Evolutionary conservation across 176 grass and related monocot genomes (phyloP), one percentile per base, ranked within the genome.

Genomic region (Poa annua): DNA sequence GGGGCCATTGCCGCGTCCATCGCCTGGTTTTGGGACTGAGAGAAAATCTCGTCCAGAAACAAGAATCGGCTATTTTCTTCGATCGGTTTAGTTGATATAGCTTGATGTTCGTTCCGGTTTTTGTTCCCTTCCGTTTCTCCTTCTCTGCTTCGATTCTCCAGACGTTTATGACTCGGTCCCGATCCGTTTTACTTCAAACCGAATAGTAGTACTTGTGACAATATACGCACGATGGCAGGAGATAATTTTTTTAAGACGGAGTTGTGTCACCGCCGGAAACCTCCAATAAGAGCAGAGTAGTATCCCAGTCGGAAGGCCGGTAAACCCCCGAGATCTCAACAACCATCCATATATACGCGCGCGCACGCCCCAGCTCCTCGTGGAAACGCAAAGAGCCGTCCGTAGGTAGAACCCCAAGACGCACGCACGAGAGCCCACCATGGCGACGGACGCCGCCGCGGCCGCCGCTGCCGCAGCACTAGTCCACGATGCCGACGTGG

Each of bases 361-460:
- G 65, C 74, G 32, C 63, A 29, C 26, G 17, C 24, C 51, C 51
- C 3, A 14, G 7, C 22, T 17, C 14, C 52, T 22, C 17, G 75
- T 59, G 34, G 12, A 59, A 39, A 14, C 35, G 34, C 75, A 60
- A 25, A 77, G 7, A 60, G 20, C 45, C 20, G 5, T 3, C 4
- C 68, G 24, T n/a, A 32, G 5, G 24, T 29, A 14, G 59, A 0
- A 4, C 24, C n/a, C 36, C 33, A 24, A 86, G 78, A 49, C 39
- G 21, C 12, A 25, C 55, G 47, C 12, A 25, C 55, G 47, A 32
- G 70, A 36, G 54, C 59, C 51, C 66, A 92, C 67, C 74, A 92
- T 92, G 90, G 90, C 79, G 38, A 45, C 82, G 42, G 71, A 36
- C 32, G 25, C 36, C 20, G 19, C 75, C 34, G 67, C 29, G 22